Base-by-base conservation (phyloP, 2,329 filamentous ascomycete genomes). In the Purpureocillium takamizusanense region DNA sequence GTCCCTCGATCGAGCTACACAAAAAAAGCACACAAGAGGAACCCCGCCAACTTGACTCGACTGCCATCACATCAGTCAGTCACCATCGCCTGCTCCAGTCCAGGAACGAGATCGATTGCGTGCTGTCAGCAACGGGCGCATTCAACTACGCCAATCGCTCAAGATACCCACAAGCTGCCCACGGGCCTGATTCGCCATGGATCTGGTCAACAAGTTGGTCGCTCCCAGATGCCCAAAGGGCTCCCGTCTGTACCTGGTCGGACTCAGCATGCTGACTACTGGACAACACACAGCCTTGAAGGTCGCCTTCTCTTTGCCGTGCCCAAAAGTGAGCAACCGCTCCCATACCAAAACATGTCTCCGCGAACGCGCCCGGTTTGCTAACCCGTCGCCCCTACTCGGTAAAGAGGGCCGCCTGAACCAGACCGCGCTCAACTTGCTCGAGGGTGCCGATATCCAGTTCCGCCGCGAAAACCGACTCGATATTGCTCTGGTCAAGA, bases 401-500 rank as follows among this genome's bases (percentile, higher is more conserved):
- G 39, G 36, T 42, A 29, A 17, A 94, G 88, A 98, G 83, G 92
- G 92, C 47, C 86, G 92, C 40, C 80, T 98, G 39, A 85, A 95
- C 64, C 78, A 87, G 65, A 79, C 86, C 42, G 80, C 86, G 39
- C 78, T 98, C 36, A 88, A 97, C 60, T 81, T 98, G 37, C 83
- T 98, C 39, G 76, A 89, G 56, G 92, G 92, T 48, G 87, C 85
- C 53, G 92, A 98, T 62, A 90, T 98, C 53, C 88, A 98, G 62
- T 98, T 98, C 70, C 82, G 86, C 60, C 83, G 92, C 56, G 88
- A 95, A 70, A 88, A 84, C 60, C 83, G 92, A 42, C 85, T 97
- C 53, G 92, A 98, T 62, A 95, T 98, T 56, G 92, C 92, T 13
- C 81, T 98, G 18, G 92, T 97, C 57, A 94, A 95, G 72, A 98